A percentile compares a stretch with the other conserved stretches of the same genome.
phyloP scores from a whole-genome alignment of 306 rosid genomes.

The Rosa rugosa region DNA sequence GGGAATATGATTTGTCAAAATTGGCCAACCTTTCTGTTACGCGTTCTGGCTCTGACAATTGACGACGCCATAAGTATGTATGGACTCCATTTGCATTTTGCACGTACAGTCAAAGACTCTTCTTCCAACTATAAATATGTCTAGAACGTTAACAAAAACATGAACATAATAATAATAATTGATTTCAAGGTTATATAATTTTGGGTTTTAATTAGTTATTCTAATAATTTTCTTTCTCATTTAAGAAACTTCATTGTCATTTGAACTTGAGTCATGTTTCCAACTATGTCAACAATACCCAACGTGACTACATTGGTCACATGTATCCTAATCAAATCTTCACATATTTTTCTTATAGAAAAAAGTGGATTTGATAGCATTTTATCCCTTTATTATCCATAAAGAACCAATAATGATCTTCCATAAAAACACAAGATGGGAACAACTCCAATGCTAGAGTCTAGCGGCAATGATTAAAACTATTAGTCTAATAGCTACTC shows the following conservation, averaged over 20 bases:
- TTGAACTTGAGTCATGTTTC: neutral
- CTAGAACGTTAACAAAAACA: conserved; percentile 1
- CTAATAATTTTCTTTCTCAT: neutral
- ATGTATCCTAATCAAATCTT: neutral
- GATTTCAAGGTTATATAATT: neutral
- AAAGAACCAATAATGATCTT: neutral
- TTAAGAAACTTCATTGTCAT: neutral
- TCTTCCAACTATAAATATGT: neutral
- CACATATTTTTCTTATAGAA: neutral
- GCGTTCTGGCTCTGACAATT: conserved; percentile 19
- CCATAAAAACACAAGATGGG: neutral
- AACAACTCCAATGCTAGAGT: no score
- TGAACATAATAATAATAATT: neutral
- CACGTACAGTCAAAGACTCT: conserved; percentile 17
- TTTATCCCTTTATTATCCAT: neutral
- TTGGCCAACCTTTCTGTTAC: neutral
- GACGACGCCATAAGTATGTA: neutral
- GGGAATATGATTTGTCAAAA: neutral
- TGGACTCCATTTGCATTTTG: neutral
- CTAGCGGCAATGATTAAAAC: no score
- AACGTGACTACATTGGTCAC: neutral
- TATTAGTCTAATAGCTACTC: no score
- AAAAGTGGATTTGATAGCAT: neutral
- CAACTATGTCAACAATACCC: neutral
- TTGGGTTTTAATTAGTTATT: neutral